Evolutionary conservation across 768 basidiomycete species (phyloP), one percentile per base, ranked within the genome.

Genomic region (Kwoniella sp.): DNA sequence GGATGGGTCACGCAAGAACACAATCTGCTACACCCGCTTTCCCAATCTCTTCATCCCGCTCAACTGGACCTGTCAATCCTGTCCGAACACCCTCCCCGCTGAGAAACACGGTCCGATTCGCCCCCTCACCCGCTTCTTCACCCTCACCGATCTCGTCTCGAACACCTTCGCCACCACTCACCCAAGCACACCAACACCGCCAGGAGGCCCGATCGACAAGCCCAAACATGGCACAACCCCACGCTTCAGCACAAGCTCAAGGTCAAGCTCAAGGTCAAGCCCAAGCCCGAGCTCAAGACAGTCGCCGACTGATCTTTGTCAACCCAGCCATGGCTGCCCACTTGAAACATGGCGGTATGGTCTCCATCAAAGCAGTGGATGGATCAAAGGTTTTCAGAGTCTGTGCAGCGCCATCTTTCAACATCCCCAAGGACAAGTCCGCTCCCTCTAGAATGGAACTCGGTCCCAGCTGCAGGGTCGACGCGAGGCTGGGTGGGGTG

Each of bases 291-390:
- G 22, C 46, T 6, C 7, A 47, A 17, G 46, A 22, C 40, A 59
- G 22, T 40, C 44, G 52, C 13, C 61, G 67, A 26, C 49, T 70
- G 65, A 65, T 77, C 29, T 53, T 77, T 7, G 68, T 77, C 47
- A 71, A 69, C 50, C 71, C 75, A 10, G 24, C 37, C 1, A 68
- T 77, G 25, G 75, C 75, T 12, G 57, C 59, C 24, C 72, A 74
- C 64, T 29, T 77, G 22, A 53, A 55, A 26, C 33, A 54, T 47
- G 75, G 75, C 5, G 75, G 75, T 17, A 60, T 54, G 37, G 70
- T 74, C 29, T 68, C 57, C 56, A 51, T 77, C 25, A 40, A 55
- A 15, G 64, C 63, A 2, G 57, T 61, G 5, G 72, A 76, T 47
- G 74, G 72, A 21, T 52, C 24, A 13, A 65, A 52, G 48, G 47